Evolutionary conservation across 2,329 filamentous ascomycete species (phyloP), one percentile per base, ranked within the genome.

Genomic region (Cordyceps tenuipes): DNA sequence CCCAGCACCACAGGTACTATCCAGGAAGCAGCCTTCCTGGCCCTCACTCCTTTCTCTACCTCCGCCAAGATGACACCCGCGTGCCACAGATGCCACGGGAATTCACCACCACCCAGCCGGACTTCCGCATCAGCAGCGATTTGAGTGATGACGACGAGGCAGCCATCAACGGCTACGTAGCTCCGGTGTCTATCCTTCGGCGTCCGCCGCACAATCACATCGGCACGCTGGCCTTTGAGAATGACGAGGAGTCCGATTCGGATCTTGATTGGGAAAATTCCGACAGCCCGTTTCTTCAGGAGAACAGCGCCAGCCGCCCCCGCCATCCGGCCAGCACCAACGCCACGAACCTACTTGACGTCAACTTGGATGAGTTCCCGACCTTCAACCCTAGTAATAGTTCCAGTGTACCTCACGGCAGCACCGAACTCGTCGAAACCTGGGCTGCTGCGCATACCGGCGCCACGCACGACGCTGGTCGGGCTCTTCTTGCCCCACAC

Each of bases 401-500:
- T n/a, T 10, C 26, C 51, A 23, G 19, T 4, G 66, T 10, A 19
- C 5, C 15, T 15, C 13, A 43, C 61, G 64, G 63, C 41, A 63
- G 58, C 58, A 60, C 13, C n/a, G 46, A 34, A 10, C 68, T 75
- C 13, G 62, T 68, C 26, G 72, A 73, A 47, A 73, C 73, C 8
- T 68, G 69, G 66, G 79, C 82, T 66, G 79, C 82, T 66, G 78
- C 79, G 26, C 76, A 77, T 31, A 78, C 81, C 65, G 72, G 76
- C 34, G 79, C 80, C 15, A 82, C 80, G 1, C 82, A 84, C 62
- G 82, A 84, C 67, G 79, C 82, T 1, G 76, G 82, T 15, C 75
- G 77, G 60, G 81, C 81, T 2, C 75, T 90, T 5, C 80, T 92
- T 72, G 79, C 79, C 39, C 90, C 90, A 0, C 85, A 91, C 71